Percentiles rank a stretch among this genome's conserved stretches.
phyloP scores from a whole-genome alignment of 1,284 basidiomycete species.

The Apiotrichum gracile region DNA sequence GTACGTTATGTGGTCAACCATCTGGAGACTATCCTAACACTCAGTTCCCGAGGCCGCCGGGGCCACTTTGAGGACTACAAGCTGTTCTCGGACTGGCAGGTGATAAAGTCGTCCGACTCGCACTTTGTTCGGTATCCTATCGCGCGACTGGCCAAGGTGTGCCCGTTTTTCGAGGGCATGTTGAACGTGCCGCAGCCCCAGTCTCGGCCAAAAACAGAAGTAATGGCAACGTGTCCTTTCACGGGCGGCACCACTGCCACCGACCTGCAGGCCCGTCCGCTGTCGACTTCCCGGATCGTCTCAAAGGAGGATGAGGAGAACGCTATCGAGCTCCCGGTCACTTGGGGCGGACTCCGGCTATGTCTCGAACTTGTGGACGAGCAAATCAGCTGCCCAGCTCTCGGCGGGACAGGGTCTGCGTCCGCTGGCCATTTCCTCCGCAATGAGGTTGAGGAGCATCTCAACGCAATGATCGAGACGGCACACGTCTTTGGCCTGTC shows the following conservation, averaged over 20 bases:
- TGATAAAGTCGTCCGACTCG: not conserved
- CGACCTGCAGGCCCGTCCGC: too few species aligned
- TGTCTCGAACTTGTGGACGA: not conserved
- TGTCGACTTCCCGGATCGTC: too few species aligned
- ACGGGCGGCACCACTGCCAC: too few species aligned
- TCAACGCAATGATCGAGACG: not conserved
- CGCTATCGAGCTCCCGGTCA: not conserved
- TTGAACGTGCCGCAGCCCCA: not conserved
- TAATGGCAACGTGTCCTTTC: too few species aligned
- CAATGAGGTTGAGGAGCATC: not conserved
- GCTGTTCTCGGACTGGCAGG: not conserved
- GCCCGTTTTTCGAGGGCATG: not conserved
- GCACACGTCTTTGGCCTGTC: not conserved
- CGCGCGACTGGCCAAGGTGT: not conserved
- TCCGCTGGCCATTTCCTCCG: not conserved
- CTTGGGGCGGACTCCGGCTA: not conserved
- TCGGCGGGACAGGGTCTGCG: not conserved
- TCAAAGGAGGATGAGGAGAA: not conserved
- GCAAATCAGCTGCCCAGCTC: not conserved
- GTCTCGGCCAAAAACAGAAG: too few species aligned
- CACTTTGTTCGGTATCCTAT: not conserved
- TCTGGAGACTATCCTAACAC: too few species aligned
- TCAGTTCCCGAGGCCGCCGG: not conserved
- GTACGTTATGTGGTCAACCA: too few species aligned
- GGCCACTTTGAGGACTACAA: not conserved